Base-by-base conservation (phyloP, 2,329 filamentous ascomycete genomes). In the Curvularia verruculosa region DNA sequence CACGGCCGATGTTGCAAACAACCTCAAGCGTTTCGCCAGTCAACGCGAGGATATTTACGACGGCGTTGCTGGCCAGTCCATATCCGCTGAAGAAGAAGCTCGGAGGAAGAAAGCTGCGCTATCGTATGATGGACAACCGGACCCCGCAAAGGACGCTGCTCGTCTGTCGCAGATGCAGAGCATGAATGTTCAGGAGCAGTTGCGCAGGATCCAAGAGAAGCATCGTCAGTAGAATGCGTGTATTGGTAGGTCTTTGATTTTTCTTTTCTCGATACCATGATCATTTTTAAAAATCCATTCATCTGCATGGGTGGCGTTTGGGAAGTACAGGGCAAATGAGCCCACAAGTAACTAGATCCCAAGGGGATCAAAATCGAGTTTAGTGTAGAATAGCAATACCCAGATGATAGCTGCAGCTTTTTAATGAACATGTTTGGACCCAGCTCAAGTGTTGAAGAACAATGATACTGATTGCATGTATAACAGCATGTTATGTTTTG, bases 1-100 rank as follows among this genome's bases (percentile, higher is more conserved):
- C 1, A 94, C 91, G 3, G 86, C 85, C 31, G 94, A 98, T 67
- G 92, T 96, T 44, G 93, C 92, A 49, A 93, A 92, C 75, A 97
- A 98, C 74, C 84, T 98, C 61, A 98, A 98, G 81, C 89, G 94
- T n/a, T 83, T 98, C 49, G 92, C 93, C 23, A 93, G 91, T 65
- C 91, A 96, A 76, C 86, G 94, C 45, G 89, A 85, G 64, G 94
- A 97, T 69, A 85, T 97, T 18, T 96, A 96, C 66, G 93, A 97
- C 66, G 79, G 84, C 1, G 83, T 85, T 15, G 88, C 88, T 0
- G 89, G 89, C 1, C 83, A 88, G 63, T 82, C 86, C 1, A 77
- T 92, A 31, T 84, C 87, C 3, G 87, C 91, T 7, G 85, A 87
- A 63, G 92, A 96, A 74, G 90, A 86, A 52, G 86, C 86, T 10